Conservation (phyloP, 2,329 filamentous ascomycete species). For the Stagonosporopsis chrysanthemi region DNA sequence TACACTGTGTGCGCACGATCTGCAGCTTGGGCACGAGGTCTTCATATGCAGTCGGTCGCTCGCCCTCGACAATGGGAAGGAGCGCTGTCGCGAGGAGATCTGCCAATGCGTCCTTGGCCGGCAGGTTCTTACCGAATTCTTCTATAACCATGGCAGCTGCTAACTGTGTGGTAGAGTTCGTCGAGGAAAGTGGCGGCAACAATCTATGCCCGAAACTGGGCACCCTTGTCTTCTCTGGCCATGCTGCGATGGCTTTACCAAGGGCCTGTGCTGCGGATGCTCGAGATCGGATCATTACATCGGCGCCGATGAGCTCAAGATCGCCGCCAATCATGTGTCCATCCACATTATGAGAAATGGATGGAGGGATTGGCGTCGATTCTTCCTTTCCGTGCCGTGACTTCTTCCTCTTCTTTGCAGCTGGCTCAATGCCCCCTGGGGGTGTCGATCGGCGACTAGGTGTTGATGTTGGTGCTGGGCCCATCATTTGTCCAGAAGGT, state of each 20-base stretch:
- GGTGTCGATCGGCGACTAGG: constrained; percentile 42
- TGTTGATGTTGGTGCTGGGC: constrained; percentile 53
- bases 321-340: constrained; percentile 98
- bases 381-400: constrained; percentile 77
- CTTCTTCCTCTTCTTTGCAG: constrained; percentile 82
- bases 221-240: constrained; percentile 68
- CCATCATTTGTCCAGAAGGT: constrained; percentile 86
- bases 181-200: constrained; percentile 71
- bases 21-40: constrained; percentile 91
- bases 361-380: constrained; percentile 63
- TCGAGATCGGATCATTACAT: constrained; percentile 86
- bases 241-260: constrained; percentile 79
- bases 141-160: constrained; percentile 84
- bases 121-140: constrained; percentile 74
- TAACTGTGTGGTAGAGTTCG: constrained; percentile 85
- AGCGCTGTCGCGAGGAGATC: constrained; percentile 70
- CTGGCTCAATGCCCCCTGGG: constrained; percentile 54
- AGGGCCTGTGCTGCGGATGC: constrained; percentile 87
- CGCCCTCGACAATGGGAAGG: constrained; percentile 78
- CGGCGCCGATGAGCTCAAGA: constrained; percentile 89
- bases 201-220: constrained; percentile 71
- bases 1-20: constrained; percentile 88
- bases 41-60: constrained; percentile 82
- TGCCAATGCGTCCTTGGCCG: constrained; percentile 57
- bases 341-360: constrained; percentile 82